phyloP scores from a whole-genome alignment of 2,329 filamentous ascomycete genomes.

The Lojkania enalia region DNA sequence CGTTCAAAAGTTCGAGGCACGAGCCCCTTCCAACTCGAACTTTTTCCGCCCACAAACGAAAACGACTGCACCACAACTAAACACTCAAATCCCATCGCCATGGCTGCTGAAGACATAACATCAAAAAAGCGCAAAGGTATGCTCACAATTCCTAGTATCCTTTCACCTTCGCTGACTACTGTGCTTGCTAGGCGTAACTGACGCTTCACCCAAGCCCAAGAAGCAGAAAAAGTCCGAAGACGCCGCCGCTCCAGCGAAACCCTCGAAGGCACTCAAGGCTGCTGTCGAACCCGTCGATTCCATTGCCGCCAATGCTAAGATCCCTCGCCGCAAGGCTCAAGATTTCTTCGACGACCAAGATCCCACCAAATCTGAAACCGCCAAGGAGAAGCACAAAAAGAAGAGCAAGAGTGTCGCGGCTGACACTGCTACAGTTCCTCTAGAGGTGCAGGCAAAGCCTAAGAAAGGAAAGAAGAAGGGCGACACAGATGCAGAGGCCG shows the following conservation, averaged over 20 bases:
- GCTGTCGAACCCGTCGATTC: constrained; percentile 23
- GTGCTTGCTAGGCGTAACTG: constrained; percentile 35
- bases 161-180: constrained; percentile 3
- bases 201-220: constrained; percentile 42
- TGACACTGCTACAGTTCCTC: constrained; percentile 1
- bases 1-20: constrained; percentile 36
- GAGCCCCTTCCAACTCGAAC: constrained; percentile 29
- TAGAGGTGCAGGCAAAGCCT: constrained; percentile 13
- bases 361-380: constrained; percentile 20
- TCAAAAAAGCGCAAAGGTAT: constrained; percentile 61
- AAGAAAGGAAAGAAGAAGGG: constrained; percentile 15
- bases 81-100: constrained; percentile 35
- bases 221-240: constrained; percentile 44
- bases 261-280: constrained; percentile 26
- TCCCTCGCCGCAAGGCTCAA: constrained; percentile 41
- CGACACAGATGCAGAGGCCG: constrained; percentile 21
- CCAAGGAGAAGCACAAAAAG: constrained; percentile 46
- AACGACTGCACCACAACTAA: neutral
- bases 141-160: constrained; percentile 10
- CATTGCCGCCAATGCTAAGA: constrained; percentile 26
- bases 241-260: constrained; percentile 18
- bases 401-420: constrained; percentile 15
- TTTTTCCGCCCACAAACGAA: constrained; percentile 31
- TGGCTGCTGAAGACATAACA: constrained; percentile 58
- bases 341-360: constrained; percentile 39